phyloP scores from a whole-genome alignment of 805 yeast species.

The Saccharomycopsis babjevae region DNA sequence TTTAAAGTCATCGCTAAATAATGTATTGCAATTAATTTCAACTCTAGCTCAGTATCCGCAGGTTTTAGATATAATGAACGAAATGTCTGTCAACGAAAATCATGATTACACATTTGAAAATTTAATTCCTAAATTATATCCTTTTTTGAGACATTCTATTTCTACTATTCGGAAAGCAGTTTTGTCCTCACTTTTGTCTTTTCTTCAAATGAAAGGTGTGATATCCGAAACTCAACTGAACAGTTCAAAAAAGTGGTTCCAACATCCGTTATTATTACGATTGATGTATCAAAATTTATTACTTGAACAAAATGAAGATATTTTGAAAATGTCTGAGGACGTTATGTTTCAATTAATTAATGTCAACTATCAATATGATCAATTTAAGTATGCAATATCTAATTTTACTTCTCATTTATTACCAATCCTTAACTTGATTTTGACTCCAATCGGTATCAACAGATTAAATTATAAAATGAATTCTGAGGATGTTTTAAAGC shows the following conservation, averaged over 20 bases:
- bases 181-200: conserved; percentile 66
- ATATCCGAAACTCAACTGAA: conserved; percentile 23
- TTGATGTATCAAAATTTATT: conserved; percentile 77
- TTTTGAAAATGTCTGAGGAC: conserved; percentile 48
- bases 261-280: conserved; percentile 61
- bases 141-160: conserved; percentile 89
- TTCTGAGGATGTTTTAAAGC: conserved; percentile 59
- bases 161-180: conserved; percentile 86
- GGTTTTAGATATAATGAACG: conserved; percentile 62
- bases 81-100: conserved; percentile 33
- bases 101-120: conserved; percentile 46
- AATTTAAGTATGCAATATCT: conserved; percentile 24
- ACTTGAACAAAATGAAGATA: conserved; percentile 78
- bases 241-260: conserved; percentile 53
- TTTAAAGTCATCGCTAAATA: conserved; percentile 87
- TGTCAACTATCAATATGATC: conserved; percentile 30
- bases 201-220: conserved; percentile 44
- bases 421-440: conserved; percentile 54
- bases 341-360: conserved; percentile 49
- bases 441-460: conserved; percentile 94
- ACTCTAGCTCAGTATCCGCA: conserved; percentile 73
- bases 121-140: conserved; percentile 84
- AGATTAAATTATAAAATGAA: conserved; percentile 84
- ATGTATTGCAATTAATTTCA: conserved; percentile 89
- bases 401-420: conserved; percentile 48